Conservation (phyloP, 208 protist genomes). For the Strigomonas culicis region DNA sequence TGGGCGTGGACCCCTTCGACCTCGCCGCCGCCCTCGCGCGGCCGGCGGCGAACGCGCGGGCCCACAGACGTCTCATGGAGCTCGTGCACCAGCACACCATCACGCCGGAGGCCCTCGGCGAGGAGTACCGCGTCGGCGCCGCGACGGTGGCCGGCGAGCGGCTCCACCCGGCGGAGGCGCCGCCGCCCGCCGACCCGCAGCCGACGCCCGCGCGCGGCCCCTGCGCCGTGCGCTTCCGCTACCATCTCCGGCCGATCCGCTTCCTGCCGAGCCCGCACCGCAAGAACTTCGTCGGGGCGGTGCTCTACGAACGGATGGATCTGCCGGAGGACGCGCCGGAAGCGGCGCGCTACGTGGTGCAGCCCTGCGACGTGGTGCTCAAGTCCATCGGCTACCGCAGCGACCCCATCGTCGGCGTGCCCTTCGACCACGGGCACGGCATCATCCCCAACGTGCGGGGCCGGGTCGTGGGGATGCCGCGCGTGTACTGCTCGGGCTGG, state of each 20-base stretch:
- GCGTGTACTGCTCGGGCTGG: conserved; percentile 92
- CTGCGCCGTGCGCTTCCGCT: conserved; percentile 70
- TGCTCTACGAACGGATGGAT: conserved; percentile 65
- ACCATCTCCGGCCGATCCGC: conserved; percentile 55
- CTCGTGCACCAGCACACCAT: conserved; percentile 47
- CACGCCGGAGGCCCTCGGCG: conserved; percentile 11
- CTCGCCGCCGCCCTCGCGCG: conserved; percentile 32
- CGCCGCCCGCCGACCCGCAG: neutral
- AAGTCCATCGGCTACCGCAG: conserved; percentile 78
- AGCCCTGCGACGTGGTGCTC: conserved; percentile 87
- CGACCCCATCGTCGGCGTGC: conserved; percentile 50
- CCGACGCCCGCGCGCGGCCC: conserved; percentile 26
- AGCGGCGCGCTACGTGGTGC: conserved; percentile 32
- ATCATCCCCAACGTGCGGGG: conserved; percentile 67
- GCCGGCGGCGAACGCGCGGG: conserved; percentile 39
- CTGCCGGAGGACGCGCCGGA: conserved; percentile 4
- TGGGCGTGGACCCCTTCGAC: conserved; percentile 65
- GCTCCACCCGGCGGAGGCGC: conserved; percentile 14
- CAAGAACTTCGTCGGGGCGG: conserved; percentile 54
- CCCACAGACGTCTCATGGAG: conserved; percentile 81
- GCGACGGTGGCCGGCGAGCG: conserved; percentile 21
- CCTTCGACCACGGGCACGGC: conserved; percentile 65
- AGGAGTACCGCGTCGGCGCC: conserved; percentile 15
- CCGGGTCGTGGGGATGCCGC: conserved; percentile 60
- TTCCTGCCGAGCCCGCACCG: conserved; percentile 50